Evolutionary conservation across 2,329 filamentous ascomycete species (phyloP), one percentile per base, ranked within the genome.

Genomic region (Paraphaeosphaeria sporulosa): DNA sequence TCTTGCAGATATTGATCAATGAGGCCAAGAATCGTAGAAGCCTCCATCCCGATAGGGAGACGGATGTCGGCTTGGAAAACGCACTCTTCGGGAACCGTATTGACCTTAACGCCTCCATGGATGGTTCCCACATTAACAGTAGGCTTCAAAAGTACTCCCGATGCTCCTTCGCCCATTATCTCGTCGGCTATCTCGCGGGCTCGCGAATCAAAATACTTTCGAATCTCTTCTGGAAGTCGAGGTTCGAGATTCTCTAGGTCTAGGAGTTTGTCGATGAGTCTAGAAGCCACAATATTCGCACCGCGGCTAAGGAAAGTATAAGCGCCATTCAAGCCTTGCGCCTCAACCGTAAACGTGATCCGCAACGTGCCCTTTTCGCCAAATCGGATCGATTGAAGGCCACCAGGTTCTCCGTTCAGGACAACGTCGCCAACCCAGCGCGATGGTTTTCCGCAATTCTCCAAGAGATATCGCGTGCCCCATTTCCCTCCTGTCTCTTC

Each of bases 311-410:
- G 62, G 66, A 80, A 76, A n/a, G 74, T 67, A 62, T 76, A 81
- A 0, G 80, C 79, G 3, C 80, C 79, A 59, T 81, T 79, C 2
- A 73, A 76, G 0, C 75, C 76, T 13, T 63, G 69, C 0, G 74
- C 75, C 5, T 60, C 65, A 4, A 80, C 62, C 0, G 67, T 73
- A 56, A 79, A 80, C 0, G 72, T 76, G 25, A 81, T 58, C n/a
- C 79, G 69, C 32, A 82, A 59, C 0, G 78, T 80, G 4, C 79
- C 79, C 62, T 81, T 82, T 60, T 81, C 79, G 2, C 74, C 77
- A 59, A 81, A 81, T 13, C 79, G 70, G 8, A 81, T 75, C 5
- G 76, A 79, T 12, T 75, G 64, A n/a, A 75, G 60, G 1, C 78
- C 78, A 5, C 68, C 71, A 1, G 80, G 80, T 61, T 81, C 79